Percentiles rank a stretch among this genome's conserved stretches.
Conservation (phyloP, 306 rosid species). For the Prunus padus region DNA sequence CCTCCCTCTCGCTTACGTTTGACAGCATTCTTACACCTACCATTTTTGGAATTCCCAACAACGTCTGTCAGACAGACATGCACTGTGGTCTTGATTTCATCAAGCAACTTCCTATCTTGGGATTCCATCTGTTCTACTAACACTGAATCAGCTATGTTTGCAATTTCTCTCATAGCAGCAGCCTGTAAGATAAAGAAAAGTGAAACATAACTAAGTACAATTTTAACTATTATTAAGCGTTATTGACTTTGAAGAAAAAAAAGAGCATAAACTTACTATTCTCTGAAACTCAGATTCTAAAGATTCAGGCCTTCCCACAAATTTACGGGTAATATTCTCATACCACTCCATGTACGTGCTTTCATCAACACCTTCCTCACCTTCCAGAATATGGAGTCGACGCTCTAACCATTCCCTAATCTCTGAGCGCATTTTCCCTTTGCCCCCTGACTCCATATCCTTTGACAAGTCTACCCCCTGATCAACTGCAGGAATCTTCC, state of each 20-base stretch:
- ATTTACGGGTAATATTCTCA: conserved; percentile 58
- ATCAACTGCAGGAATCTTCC: conserved; percentile 60
- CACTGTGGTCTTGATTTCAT: conserved; percentile 56
- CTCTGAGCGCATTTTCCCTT: conserved; percentile 51
- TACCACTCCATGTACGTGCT: conserved; percentile 63
- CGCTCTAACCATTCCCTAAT: conserved; percentile 65
- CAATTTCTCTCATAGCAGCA: conserved; percentile 69
- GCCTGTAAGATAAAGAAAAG: conserved; percentile 35
- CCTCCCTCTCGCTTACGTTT: conserved; percentile 59
- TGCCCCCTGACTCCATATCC: conserved; percentile 26
- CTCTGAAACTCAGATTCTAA: conserved; percentile 79
- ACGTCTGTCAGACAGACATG: conserved; percentile 58
- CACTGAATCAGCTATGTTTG: conserved; percentile 52
- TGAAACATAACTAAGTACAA: not conserved
- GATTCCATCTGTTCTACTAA: conserved; percentile 63
- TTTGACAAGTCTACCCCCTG: conserved; percentile 51
- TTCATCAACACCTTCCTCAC: conserved; percentile 39
- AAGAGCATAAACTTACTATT: conserved; percentile 39
- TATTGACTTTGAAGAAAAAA: not conserved
- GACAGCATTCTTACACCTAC: conserved; percentile 45
- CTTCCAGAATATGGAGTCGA: conserved; percentile 36
- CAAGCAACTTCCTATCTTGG: conserved; percentile 51
- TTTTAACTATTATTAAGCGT: conserved; percentile 16
- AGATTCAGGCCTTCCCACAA: conserved; percentile 63
- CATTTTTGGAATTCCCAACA: conserved; percentile 51